Base-by-base conservation (phyloP, 352 stramenopile species). In the Blastocystis sp. region DNA sequence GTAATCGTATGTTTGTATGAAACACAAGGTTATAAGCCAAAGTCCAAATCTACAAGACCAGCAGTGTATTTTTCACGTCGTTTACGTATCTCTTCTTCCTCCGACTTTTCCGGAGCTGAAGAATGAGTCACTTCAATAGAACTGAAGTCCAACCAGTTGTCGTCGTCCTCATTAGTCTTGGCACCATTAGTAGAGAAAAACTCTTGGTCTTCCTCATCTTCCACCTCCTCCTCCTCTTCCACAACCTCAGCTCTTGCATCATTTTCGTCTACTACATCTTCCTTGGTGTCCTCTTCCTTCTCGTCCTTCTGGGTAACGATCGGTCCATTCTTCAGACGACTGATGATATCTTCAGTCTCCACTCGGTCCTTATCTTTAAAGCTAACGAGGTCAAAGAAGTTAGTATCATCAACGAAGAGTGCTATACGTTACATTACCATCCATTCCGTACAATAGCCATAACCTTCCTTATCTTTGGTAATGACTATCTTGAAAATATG, bases 341-440 rank as follows among this genome's bases (percentile, higher is more conserved):
- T 75, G 4, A 75, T 44, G 48, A 75, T 35, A 75, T 75, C 62
- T 53, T 75, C 62, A 75, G 62, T 75, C 48, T 75, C 62, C 22
- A 75, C 48, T 44, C 48, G 37, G 30, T 75, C 62, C 62, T 75
- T 75, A 19, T 75, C 62, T 27, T 75, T 75, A 44, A 75, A 75
- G 48, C 24, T 75, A 40, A 44, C 33, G 37, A 75, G 62, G 42
- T 75, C 62, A 53, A 53, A 35, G 48, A 75, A 75, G 22, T 35
- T 35, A 75, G 17, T 75, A 44, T 75, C 62, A 75, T 75, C 62
- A 40, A 75, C 24, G 42, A 48, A 75, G 33, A 75, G 48, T 13
- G 24, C 62, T 75, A 75, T 40, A 9, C 22, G 7, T 75, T 0
- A 75, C 33, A 75, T 7, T 27, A 44, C 3, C 19, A 75, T 35